Evolutionary conservation across 176 grass and related monocot genomes (phyloP).

Genomic region (Aechmea fasciata): DNA sequence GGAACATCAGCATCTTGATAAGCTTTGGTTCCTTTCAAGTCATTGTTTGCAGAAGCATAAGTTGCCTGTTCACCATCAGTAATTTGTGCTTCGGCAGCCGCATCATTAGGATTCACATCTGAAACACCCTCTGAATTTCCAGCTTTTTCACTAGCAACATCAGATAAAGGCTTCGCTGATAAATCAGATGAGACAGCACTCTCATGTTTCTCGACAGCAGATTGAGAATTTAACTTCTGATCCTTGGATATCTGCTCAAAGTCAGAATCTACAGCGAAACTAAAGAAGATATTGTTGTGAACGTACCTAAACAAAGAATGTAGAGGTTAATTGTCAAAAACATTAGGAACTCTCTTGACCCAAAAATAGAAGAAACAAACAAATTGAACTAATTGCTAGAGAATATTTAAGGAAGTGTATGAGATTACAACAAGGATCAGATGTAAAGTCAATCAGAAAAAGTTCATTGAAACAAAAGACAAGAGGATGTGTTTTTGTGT

Average conservation of each 20-base stretch:
- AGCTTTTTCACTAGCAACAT: conserved; percentile 9
- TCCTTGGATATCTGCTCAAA: conserved; percentile 65
- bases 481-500: too few relatives aligned
- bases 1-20: conserved; percentile 95
- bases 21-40: conserved; percentile 94
- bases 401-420: too few relatives aligned
- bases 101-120: conserved; percentile 24
- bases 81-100: conserved; percentile 58
- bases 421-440: too few relatives aligned
- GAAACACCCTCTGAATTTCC: conserved; percentile 20
- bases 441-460: too few relatives aligned
- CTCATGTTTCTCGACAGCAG: conserved; percentile 15
- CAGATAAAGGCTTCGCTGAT: conserved; percentile 15
- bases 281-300: conserved; percentile 99
- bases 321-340: too few relatives aligned
- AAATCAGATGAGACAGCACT: conserved; percentile 19
- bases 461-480: too few relatives aligned
- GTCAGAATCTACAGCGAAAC: conserved; percentile 88
- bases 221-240: conserved; percentile 31
- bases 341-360: too few relatives aligned
- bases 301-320: conserved; percentile 62
- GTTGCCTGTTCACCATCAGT: conserved; percentile 91
- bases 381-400: too few relatives aligned
- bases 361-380: too few relatives aligned
- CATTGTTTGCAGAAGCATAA: conserved; percentile 99